Percentiles rank a stretch among this genome's conserved stretches.
Evolutionary conservation across 1,284 basidiomycete species (phyloP).

Genomic region (Puccinia horiana): DNA sequence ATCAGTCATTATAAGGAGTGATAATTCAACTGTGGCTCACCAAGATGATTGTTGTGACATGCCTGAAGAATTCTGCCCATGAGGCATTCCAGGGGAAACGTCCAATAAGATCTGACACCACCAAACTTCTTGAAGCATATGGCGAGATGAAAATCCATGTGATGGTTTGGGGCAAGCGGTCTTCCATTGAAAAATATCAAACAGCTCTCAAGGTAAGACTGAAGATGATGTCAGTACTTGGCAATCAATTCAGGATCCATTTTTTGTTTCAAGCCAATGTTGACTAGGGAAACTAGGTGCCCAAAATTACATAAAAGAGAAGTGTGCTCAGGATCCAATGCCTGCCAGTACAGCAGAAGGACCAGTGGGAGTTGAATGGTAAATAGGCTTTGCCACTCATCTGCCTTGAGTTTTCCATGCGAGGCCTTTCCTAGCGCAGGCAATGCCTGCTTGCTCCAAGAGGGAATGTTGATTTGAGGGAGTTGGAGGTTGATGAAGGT

Average conservation of each 20-base stretch:
- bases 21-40: not conserved
- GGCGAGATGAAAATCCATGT: constrained; percentile 30
- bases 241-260: not conserved
- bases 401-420: constrained; percentile 3
- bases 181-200: not conserved
- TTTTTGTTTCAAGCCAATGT: not conserved
- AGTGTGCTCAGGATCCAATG: not conserved
- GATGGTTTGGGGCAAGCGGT: constrained; percentile 31
- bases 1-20: not conserved
- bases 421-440: no score
- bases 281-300: not conserved
- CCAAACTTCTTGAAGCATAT: constrained; percentile 30
- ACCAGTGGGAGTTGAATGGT: constrained; percentile 14
- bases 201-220: constrained; percentile 6
- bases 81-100: constrained; percentile 24
- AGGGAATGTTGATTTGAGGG: constrained; percentile 12
- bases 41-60: constrained; percentile 26
- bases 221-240: not conserved
- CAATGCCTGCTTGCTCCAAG: constrained; percentile 20
- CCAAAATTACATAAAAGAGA: not conserved
- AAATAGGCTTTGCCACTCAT: constrained; percentile 24
- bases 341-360: not conserved
- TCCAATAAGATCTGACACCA: constrained; percentile 2
- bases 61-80: constrained; percentile 32
- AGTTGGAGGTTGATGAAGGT: not conserved